Conservation (phyloP, 2,329 filamentous ascomycete genomes). For the Ascocoryne sarcoides region DNA sequence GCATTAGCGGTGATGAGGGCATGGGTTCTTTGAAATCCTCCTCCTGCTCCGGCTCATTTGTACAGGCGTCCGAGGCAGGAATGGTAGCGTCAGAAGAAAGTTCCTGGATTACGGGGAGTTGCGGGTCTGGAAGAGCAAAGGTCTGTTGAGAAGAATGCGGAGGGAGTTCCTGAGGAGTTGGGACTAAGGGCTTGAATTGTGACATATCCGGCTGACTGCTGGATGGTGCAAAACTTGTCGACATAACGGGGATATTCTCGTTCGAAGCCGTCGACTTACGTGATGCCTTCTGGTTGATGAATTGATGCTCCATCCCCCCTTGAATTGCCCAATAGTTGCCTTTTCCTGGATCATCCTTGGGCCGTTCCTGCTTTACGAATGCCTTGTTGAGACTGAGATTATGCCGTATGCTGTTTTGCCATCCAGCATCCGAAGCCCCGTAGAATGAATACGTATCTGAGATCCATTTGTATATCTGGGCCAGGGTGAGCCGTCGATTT, state of each 20-base stretch:
- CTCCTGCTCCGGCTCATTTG: slow-evolving; percentile 35
- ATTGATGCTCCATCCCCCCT: slow-evolving; percentile 79
- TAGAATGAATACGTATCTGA: slow-evolving; percentile 92
- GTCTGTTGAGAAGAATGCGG: slow-evolving; percentile 13
- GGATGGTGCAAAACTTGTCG: slow-evolving; percentile 15
- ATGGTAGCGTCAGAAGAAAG: slow-evolving; percentile 72
- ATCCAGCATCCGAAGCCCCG: slow-evolving; percentile 73
- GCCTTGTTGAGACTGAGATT: slow-evolving; percentile 96
- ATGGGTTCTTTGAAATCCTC: slow-evolving; percentile 33
- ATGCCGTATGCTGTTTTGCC: slow-evolving; percentile 98
- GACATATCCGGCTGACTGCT: slow-evolving; percentile 16
- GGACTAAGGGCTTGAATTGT: slow-evolving; percentile 22
- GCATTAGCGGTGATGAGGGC: slow-evolving; percentile 35
- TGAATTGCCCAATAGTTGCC: slow-evolving; percentile 96
- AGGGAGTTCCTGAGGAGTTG: slow-evolving; percentile 20
- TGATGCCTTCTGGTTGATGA: slow-evolving; percentile 75
- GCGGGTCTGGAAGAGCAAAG: slow-evolving; percentile 15
- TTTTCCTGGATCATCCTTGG: slow-evolving; percentile 95
- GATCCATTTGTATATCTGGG: slow-evolving; percentile 99
- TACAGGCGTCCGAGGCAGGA: slow-evolving; percentile 56
- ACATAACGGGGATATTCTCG: slow-evolving; percentile 37
- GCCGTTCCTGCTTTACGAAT: slow-evolving; percentile 89
- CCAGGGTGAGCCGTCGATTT: slow-evolving; percentile 73
- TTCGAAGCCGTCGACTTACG: slow-evolving; percentile 48
- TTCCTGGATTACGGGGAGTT: slow-evolving; percentile 37